These are phyloP conservation scores for Lactifluus echinatus DNA, from an alignment of 768 basidiomycete genomes.

Conservation along the genomic window DNA sequence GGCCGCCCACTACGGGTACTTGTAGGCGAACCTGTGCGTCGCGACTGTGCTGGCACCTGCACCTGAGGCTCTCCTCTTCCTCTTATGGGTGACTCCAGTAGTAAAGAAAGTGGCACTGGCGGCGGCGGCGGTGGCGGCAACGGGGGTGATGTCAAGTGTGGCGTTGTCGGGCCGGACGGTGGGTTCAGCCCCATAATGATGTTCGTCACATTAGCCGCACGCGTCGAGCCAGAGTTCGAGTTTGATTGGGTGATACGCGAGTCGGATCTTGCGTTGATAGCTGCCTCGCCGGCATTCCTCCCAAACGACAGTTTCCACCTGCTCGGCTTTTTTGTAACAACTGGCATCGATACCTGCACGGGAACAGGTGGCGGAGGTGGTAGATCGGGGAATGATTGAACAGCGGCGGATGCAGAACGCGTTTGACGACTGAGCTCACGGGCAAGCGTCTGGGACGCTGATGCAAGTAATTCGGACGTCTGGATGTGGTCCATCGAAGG, in stretches of 20 bases:
- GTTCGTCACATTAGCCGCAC: conserved; percentile 70
- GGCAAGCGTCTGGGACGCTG: conserved; percentile 73
- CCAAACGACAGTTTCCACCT: conserved; percentile 79
- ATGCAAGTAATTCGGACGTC: conserved; percentile 62
- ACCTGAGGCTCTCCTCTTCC: not conserved
- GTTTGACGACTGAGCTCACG: conserved; percentile 69
- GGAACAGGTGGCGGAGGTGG: conserved; percentile 35
- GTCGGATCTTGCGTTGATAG: not conserved
- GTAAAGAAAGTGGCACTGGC: not conserved
- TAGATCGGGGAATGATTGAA: conserved; percentile 19
- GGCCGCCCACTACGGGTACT: conserved; percentile 48
- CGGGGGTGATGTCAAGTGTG: not conserved
- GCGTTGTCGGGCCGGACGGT: conserved; percentile 24
- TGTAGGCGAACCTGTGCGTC: conserved; percentile 39
- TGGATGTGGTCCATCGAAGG: conserved; percentile 35
- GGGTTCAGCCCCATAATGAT: conserved; percentile 65
- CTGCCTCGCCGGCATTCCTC: conserved; percentile 34
- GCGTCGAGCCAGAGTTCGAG: conserved; percentile 33
- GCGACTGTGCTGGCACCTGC: not conserved
- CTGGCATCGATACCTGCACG: conserved; percentile 22
- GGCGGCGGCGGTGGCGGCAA: not conserved
- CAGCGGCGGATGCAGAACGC: conserved; percentile 12
- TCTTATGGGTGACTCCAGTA: not conserved
- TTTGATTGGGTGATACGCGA: conserved; percentile 5
- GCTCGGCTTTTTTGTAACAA: conserved; percentile 63